A percentile compares a stretch with the other conserved stretches of the same genome.
phyloP scores from a whole-genome alignment of 768 basidiomycete genomes.

The Phlebiopsis gigantea region DNA sequence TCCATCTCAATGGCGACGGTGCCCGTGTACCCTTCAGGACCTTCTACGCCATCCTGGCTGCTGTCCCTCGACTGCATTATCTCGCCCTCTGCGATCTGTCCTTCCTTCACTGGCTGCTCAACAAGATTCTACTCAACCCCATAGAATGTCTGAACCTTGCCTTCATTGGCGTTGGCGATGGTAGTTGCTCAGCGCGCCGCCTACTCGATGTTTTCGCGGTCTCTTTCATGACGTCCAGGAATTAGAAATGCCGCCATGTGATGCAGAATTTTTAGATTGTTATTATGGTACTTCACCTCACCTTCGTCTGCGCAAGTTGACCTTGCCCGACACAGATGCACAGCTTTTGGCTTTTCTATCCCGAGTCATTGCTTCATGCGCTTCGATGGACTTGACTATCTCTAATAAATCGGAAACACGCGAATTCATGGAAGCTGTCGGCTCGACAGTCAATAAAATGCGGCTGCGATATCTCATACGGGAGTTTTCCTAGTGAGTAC shows the following conservation, averaged over 20 bases:
- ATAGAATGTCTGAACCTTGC: not conserved
- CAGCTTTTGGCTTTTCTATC: not conserved
- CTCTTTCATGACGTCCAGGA: not conserved
- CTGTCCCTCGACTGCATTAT: not conserved
- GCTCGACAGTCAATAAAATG: not conserved
- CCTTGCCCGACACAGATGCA: not conserved
- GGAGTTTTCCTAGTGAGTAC: no score
- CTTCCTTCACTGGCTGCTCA: not conserved
- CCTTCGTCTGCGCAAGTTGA: not conserved
- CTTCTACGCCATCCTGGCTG: not conserved
- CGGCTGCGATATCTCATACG: no score
- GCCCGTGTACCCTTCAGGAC: not conserved
- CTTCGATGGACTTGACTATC: not conserved
- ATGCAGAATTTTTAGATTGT: not conserved
- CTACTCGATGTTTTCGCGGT: not conserved
- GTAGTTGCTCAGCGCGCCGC: not conserved
- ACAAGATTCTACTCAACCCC: not conserved
- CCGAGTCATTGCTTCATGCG: not conserved
- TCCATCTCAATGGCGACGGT: not conserved
- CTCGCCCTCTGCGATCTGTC: not conserved
- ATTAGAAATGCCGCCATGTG: not conserved
- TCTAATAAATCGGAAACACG: not conserved
- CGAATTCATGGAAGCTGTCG: not conserved
- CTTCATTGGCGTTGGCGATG: not conserved
- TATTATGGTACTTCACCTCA: not conserved